Base-by-base conservation (phyloP, 2,329 filamentous ascomycete species). In the Arthroderma uncinatum region DNA sequence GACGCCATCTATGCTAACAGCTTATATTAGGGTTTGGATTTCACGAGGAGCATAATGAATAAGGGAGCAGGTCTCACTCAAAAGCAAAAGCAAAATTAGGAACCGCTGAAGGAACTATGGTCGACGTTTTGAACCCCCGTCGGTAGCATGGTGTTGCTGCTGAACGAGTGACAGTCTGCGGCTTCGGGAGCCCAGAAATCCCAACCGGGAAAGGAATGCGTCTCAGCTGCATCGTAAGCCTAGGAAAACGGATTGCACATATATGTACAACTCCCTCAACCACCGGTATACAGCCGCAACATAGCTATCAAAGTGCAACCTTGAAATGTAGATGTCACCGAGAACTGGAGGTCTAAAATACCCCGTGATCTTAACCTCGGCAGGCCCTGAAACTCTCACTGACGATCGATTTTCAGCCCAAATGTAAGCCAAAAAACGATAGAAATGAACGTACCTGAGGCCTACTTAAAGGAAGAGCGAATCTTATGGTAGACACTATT, bases 1-100 rank as follows among this genome's bases (percentile, higher is more conserved):
- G n/a, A 98, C 93, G 57, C 93, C 93, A 71, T 98, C 93, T 68
- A 98, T 95, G 71, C 82, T 87, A 62, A 12, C 23, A 19, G 25
- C 10, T 14, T 48, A 21, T 14, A 28, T 48, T 28, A 48, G 44
- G 6, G 12, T 12, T n/a, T 48, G 5, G n/a, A 6, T 14, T 30
- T 39, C 36, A 39, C 10, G 7, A 30, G 19, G 4, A 25, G 12
- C 10, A 12, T 30, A n/a, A n/a, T 48, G 8, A 36, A 21, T 8
- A 14, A 1, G 1, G 34, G 21, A 12, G 6, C 1, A 52, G 36
- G 44, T 65, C 68, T 65, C 68, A 76, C 74, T 76, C 74, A 60
- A 76, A 73, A 36, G 73, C 73, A 63, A 76, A 75, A 12, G 72
- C 73, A 62, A 75, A 74, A 59, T 70, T 67, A 4, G 73, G 73